These are phyloP conservation scores for Glycine tomentella DNA, from an alignment of 306 rosid species.

Conservation along the genomic window DNA sequence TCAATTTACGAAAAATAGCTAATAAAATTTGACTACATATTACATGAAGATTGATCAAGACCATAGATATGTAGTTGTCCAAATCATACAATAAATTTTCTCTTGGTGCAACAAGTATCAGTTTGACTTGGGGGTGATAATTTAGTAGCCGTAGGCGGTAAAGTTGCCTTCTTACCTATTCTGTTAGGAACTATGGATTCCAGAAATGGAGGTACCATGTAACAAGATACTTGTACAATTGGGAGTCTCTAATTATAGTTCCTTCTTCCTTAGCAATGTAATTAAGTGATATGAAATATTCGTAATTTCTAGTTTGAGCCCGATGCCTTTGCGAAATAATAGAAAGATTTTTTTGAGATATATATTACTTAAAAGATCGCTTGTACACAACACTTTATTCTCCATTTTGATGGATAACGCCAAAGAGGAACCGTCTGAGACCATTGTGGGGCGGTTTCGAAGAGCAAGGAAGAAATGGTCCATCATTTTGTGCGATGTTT, in stretches of 20 bases:
- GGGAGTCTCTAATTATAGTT: neutral
- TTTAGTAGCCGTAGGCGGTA: no score
- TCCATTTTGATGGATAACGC: neutral
- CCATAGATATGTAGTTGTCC: neutral
- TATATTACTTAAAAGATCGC: neutral
- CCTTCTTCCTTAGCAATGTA: no score
- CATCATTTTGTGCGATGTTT: slow-evolving; percentile 26
- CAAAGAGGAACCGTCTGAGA: slow-evolving; percentile 23
- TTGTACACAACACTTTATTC: neutral
- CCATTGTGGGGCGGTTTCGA: slow-evolving; percentile 25
- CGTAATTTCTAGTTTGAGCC: no score
- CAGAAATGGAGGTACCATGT: slow-evolving; percentile 8
- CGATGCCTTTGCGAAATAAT: no score
- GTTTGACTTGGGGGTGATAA: no score
- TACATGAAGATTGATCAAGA: neutral
- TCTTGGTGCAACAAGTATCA: neutral
- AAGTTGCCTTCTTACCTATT: no score
- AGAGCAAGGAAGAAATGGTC: slow-evolving; percentile 40
- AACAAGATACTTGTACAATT: slow-evolving; percentile 27
- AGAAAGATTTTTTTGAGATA: neutral
- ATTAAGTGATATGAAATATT: no score
- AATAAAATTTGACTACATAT: neutral
- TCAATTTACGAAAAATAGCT: no score
- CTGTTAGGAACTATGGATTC: no score
- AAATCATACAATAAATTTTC: neutral